Evolutionary conservation across 2,329 filamentous ascomycete genomes (phyloP).

Genomic region (Claviceps citrina): DNA sequence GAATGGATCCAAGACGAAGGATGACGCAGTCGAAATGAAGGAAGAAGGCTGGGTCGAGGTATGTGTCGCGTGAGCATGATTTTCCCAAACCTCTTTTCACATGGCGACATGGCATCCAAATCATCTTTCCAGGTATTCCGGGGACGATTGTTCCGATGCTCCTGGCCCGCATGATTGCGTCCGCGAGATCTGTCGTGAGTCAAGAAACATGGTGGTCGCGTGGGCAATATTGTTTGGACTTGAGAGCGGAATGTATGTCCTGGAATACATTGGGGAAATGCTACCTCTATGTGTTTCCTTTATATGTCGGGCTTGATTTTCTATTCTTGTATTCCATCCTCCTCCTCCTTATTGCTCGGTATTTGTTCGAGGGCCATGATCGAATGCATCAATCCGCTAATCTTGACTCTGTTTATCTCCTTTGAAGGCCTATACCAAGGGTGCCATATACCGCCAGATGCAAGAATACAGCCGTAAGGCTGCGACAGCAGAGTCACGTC

Average conservation of each 20-base stretch:
- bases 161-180: conserved; percentile 1
- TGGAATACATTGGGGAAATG: neutral
- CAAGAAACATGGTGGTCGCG: conserved; percentile 1
- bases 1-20: conserved; percentile 53
- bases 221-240: neutral
- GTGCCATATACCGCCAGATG: conserved; percentile 95
- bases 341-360: neutral
- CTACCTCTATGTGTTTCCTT: neutral
- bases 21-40: conserved; percentile 39
- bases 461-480: conserved; percentile 93
- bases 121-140: conserved; percentile 3
- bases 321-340: neutral
- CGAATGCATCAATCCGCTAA: neutral
- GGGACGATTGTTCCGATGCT: neutral
- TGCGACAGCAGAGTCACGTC: conserved; percentile 60
- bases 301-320: neutral
- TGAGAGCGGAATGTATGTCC: conserved; percentile 1
- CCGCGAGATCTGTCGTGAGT: conserved; percentile 1
- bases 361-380: neutral
- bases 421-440: conserved; percentile 43
- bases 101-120: conserved; percentile 4
- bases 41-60: conserved; percentile 50
- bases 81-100: conserved; percentile 11
- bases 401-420: neutral
- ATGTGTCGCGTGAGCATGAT: conserved; percentile 32